These are phyloP conservation scores for Fraxinus cuspidata DNA, from an alignment of 257 asterid species.

Conservation along the genomic window DNA sequence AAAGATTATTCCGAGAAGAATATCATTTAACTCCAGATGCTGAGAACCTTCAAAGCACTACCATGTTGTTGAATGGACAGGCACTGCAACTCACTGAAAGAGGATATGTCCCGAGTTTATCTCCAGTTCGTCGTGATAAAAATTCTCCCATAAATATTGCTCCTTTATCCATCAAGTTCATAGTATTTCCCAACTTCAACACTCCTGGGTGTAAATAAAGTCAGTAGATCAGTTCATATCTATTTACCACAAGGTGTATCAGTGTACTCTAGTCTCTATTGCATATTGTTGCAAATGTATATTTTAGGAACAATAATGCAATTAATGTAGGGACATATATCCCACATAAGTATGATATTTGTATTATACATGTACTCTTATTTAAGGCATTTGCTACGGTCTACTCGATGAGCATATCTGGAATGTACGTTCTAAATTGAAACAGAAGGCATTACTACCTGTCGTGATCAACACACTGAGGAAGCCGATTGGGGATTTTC, in stretches of 20 bases:
- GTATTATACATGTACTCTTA: too few species aligned
- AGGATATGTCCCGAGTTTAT: conserved; percentile 52
- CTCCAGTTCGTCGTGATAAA: conserved; percentile 39
- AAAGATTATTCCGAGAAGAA: conserved; percentile 55
- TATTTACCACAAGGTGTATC: neutral
- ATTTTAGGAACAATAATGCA: neutral
- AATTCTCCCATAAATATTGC: conserved; percentile 44
- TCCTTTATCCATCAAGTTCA: conserved; percentile 71
- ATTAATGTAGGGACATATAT: neutral
- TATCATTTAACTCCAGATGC: conserved; percentile 69
- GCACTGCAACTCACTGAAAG: conserved; percentile 43
- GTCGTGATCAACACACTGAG: too few species aligned
- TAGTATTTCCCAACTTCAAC: conserved; percentile 61
- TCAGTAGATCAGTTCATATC: neutral
- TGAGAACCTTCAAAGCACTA: conserved; percentile 54
- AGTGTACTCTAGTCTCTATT: neutral
- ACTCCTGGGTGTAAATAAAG: conserved; percentile 57
- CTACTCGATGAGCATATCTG: too few species aligned
- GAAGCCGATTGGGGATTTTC: too few species aligned
- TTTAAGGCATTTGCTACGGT: too few species aligned
- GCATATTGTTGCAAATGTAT: neutral
- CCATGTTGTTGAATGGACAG: conserved; percentile 59
- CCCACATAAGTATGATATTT: neutral
- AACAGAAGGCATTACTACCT: too few species aligned
- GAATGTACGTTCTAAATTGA: too few species aligned